Evolutionary conservation across 805 yeast species (phyloP).

Genomic region (Kurtzmaniella cleridarum): DNA sequence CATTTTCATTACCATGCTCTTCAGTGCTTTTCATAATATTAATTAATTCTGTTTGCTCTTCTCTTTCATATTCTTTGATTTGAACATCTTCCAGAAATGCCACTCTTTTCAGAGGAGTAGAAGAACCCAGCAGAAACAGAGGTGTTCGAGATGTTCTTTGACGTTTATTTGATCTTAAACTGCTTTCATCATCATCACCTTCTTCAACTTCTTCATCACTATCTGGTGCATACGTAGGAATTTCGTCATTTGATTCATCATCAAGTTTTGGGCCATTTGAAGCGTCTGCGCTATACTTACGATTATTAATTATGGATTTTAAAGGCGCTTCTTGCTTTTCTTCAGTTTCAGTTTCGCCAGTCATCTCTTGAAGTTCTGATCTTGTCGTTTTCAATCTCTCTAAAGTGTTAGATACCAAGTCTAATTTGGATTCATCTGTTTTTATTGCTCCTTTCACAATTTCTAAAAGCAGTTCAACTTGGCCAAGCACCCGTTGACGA

Average conservation of each 20-base stretch:
- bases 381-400: conserved; percentile 22
- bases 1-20: conserved; percentile 12
- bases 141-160: conserved; percentile 13
- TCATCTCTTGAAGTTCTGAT: conserved; percentile 26
- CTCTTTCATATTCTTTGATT: conserved; percentile 36
- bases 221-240: conserved; percentile 41
- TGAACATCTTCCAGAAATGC: conserved; percentile 39
- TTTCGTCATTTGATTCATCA: conserved; percentile 49
- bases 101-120: conserved; percentile 26
- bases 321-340: conserved; percentile 22
- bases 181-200: conserved; percentile 10
- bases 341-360: conserved; percentile 10
- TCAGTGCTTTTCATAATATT: conserved; percentile 18
- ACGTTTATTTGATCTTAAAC: conserved; percentile 7
- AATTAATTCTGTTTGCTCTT: conserved; percentile 22
- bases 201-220: conserved; percentile 3
- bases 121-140: conserved; percentile 16
- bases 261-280: conserved; percentile 11
- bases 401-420: conserved; percentile 24
- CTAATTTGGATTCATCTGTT: conserved; percentile 30
- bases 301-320: conserved; percentile 18
- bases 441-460: conserved; percentile 20
- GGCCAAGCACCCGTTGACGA: conserved; percentile 20
- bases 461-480: conserved; percentile 19
- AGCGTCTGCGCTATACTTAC: conserved; percentile 7